Evolutionary conservation across 208 protist species (phyloP).

Genomic region (Crithidia acanthocephali): DNA sequence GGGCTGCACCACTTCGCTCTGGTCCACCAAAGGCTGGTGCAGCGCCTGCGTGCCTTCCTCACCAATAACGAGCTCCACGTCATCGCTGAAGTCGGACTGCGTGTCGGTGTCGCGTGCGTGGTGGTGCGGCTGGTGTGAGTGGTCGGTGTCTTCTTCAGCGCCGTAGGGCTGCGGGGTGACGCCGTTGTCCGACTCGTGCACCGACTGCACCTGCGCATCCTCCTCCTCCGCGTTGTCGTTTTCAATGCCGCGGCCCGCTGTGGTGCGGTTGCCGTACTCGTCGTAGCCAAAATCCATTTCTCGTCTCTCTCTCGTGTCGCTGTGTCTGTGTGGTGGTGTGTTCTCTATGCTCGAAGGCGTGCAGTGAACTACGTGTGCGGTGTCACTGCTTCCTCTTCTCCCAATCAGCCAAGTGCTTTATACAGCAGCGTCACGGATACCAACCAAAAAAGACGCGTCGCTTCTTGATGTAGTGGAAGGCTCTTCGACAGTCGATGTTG

Average conservation of each 20-base stretch:
- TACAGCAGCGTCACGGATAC: too few species aligned
- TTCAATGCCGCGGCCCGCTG: background rate
- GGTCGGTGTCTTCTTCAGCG: constrained; percentile 16
- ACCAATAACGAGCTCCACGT: constrained; percentile 84
- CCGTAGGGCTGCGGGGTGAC: constrained; percentile 25
- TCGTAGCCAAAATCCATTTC: constrained; percentile 86
- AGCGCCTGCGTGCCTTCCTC: constrained; percentile 68
- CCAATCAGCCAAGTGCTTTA: too few species aligned
- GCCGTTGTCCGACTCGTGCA: constrained; percentile 28
- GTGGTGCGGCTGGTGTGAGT: background rate
- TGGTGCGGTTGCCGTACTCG: constrained; percentile 58
- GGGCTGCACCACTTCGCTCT: constrained; percentile 31
- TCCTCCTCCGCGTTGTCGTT: constrained; percentile 28
- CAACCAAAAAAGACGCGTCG: too few species aligned
- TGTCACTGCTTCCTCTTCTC: too few species aligned
- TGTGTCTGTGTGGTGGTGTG: too few species aligned
- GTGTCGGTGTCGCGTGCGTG: constrained; percentile 15
- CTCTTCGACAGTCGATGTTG: too few species aligned
- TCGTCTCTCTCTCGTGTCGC: too few species aligned
- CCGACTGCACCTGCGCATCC: constrained; percentile 31
- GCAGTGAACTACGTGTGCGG: too few species aligned
- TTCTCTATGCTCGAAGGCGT: too few species aligned
- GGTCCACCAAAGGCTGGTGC: constrained; percentile 68
- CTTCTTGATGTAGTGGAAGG: too few species aligned
- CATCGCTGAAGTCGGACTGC: constrained; percentile 74